A percentile compares a stretch with the other conserved stretches of the same genome.
Conservation (phyloP, 2,329 filamentous ascomycete genomes). For the Helotiales sp. region DNA sequence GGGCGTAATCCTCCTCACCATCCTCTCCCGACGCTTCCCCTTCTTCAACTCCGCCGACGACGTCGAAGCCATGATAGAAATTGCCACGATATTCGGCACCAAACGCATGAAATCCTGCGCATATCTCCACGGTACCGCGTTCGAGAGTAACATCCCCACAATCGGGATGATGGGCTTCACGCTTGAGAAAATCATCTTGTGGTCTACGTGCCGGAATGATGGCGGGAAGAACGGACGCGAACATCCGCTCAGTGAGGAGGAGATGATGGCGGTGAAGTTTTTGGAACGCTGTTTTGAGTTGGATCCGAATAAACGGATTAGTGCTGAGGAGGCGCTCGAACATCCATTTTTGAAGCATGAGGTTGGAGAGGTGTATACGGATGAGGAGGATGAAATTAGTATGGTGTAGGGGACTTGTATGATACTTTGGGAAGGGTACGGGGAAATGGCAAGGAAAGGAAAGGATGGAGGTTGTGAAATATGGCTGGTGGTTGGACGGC, state of each 20-base stretch:
- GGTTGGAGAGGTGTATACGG: conserved; percentile 53
- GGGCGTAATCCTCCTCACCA: conserved; percentile 95
- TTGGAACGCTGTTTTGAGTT: conserved; percentile 75
- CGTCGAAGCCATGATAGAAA: conserved; percentile 96
- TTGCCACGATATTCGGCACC: conserved; percentile 90
- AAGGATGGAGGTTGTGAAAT: background rate
- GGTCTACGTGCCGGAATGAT: conserved; percentile 82
- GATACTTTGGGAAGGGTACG: conserved; percentile 6
- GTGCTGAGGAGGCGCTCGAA: conserved; percentile 72
- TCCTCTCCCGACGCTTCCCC: conserved; percentile 88
- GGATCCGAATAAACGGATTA: conserved; percentile 75
- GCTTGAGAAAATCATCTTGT: conserved; percentile 92
- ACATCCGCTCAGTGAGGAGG: conserved; percentile 64
- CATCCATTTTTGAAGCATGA: conserved; percentile 68
- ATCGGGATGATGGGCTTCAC: conserved; percentile 84
- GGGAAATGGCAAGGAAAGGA: too few relatives aligned
- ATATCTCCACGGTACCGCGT: conserved; percentile 84
- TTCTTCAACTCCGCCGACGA: conserved; percentile 99
- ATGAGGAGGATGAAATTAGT: conserved; percentile 60
- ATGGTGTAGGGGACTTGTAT: conserved; percentile 40
- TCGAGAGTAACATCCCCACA: conserved; percentile 91
- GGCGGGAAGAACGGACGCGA: conserved; percentile 55
- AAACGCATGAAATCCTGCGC: conserved; percentile 84
- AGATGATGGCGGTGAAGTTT: conserved; percentile 75
- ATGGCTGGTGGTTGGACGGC: background rate